Conservation (phyloP, 148 eudicot genomes). For the Linanthus parryae region DNA sequence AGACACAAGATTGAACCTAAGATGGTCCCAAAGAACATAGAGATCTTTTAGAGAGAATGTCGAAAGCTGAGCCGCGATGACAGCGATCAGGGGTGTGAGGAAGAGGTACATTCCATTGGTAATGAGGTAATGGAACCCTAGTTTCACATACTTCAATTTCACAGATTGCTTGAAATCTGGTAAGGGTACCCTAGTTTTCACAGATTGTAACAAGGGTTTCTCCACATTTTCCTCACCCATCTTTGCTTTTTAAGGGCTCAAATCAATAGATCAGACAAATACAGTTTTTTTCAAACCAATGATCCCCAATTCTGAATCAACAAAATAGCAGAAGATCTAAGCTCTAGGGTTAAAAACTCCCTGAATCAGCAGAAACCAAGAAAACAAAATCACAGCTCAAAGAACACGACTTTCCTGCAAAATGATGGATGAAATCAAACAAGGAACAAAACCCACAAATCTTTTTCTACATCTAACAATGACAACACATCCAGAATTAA, state of each 20-base stretch:
- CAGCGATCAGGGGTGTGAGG: slow-evolving; percentile 8
- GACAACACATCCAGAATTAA: no score
- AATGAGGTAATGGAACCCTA: slow-evolving; percentile 26
- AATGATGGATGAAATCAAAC: not conserved
- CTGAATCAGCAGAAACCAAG: no score
- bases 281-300: no score
- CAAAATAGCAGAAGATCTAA: no score
- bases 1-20: slow-evolving; percentile 16
- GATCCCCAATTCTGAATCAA: no score
- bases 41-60: slow-evolving; percentile 14
- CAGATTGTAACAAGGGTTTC: slow-evolving; percentile 15
- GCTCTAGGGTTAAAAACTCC: no score
- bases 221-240: slow-evolving; percentile 24
- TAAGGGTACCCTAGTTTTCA: slow-evolving; percentile 23
- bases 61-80: slow-evolving; percentile 11
- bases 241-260: not conserved
- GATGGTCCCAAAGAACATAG: slow-evolving; percentile 11
- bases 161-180: slow-evolving; percentile 22
- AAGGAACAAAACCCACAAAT: no score
- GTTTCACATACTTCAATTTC: slow-evolving; percentile 25
- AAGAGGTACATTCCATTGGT: slow-evolving; percentile 13
- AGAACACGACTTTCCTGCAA: not conserved
- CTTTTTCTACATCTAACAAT: no score
- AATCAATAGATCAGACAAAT: not conserved
- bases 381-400: not conserved